Percentiles rank a stretch among this genome's conserved stretches.
phyloP scores from a whole-genome alignment of 148 eudicot genomes.

The Drosera capensis region DNA sequence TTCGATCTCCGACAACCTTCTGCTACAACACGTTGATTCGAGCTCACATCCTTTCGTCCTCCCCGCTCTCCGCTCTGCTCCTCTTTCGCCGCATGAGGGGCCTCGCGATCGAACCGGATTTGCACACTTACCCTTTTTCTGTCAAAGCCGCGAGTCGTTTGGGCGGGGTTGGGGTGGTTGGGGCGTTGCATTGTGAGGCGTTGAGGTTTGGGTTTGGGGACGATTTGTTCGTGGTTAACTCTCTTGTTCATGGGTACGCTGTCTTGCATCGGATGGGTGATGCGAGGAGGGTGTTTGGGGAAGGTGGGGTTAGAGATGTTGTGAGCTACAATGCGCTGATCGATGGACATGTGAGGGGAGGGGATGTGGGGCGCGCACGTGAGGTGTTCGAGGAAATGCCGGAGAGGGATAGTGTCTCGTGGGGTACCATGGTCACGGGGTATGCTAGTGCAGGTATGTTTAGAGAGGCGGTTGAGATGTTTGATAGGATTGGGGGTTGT shows the following conservation, averaged over 20 bases:
- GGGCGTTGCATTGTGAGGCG: conserved; percentile 35
- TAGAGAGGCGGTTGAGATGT: conserved; percentile 45
- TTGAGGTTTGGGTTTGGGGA: conserved; percentile 39
- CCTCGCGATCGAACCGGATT: conserved; percentile 33
- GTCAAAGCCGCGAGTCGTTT: conserved; percentile 46
- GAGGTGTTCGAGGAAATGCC: conserved; percentile 49
- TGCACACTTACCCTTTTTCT: conserved; percentile 71
- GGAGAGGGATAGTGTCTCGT: conserved; percentile 50
- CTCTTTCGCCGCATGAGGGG: conserved; percentile 44
- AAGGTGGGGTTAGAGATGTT: conserved; percentile 33
- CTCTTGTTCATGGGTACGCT: conserved; percentile 34
- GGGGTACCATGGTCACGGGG: conserved; percentile 74
- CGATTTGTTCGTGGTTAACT: conserved; percentile 50
- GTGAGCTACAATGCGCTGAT: conserved; percentile 56
- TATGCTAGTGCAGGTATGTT: conserved; percentile 38
- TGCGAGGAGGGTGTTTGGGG: conserved; percentile 43
- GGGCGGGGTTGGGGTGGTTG: conserved; percentile 11
- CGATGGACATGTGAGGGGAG: conserved; percentile 58
- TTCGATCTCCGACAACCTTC: conserved; percentile 44
- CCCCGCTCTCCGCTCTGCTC: conserved; percentile 29
- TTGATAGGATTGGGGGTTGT: conserved; percentile 28
- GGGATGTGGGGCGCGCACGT: conserved; percentile 34
- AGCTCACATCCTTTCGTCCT: conserved; percentile 36
- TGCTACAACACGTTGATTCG: conserved; percentile 61
- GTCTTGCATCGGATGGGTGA: conserved; percentile 12